Evolutionary conservation across 352 stramenopile genomes (phyloP).

Genomic region (Phytophthora citricola): DNA sequence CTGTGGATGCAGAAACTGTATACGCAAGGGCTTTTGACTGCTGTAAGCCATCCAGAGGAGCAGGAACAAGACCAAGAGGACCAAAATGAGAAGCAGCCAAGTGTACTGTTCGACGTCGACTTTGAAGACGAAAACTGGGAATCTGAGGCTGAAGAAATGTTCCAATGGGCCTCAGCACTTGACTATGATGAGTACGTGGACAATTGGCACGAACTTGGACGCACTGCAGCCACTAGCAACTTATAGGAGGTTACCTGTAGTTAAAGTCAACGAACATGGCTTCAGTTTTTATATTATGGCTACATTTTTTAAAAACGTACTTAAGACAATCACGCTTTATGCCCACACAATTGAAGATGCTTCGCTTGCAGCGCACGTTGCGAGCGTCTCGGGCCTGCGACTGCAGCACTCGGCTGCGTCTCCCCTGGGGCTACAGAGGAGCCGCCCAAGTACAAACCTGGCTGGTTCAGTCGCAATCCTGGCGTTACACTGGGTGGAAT

Average conservation of each 20-base stretch:
- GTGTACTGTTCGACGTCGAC: constrained; percentile 64
- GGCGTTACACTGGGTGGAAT: constrained; percentile 79
- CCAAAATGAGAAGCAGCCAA: constrained; percentile 9
- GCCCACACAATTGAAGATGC: constrained; percentile 16
- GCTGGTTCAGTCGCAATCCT: constrained; percentile 88
- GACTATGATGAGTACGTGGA: constrained; percentile 82
- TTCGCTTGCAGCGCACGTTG: constrained; percentile 27
- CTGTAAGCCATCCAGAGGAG: constrained; percentile 19
- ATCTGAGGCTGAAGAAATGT: constrained; percentile 71
- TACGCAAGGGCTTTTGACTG: constrained; percentile 55
- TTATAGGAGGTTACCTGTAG: background rate
- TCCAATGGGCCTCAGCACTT: constrained; percentile 67
- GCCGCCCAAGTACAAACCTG: constrained; percentile 80
- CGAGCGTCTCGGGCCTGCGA: constrained; percentile 14
- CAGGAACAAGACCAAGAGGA: constrained; percentile 18
- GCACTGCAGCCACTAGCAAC: constrained; percentile 53
- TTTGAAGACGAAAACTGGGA: constrained; percentile 78
- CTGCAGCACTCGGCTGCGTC: constrained; percentile 23
- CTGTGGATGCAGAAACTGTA: constrained; percentile 88
- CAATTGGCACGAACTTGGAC: constrained; percentile 68
- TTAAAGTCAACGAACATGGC: constrained; percentile 4
- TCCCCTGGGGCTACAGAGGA: constrained; percentile 42
- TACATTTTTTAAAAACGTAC: constrained; percentile 2
- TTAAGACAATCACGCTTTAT: background rate
- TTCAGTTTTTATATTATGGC: constrained; percentile 5